Evolutionary conservation across 345 rosid genomes (phyloP).

Genomic region (Hibiscus mutabilis): DNA sequence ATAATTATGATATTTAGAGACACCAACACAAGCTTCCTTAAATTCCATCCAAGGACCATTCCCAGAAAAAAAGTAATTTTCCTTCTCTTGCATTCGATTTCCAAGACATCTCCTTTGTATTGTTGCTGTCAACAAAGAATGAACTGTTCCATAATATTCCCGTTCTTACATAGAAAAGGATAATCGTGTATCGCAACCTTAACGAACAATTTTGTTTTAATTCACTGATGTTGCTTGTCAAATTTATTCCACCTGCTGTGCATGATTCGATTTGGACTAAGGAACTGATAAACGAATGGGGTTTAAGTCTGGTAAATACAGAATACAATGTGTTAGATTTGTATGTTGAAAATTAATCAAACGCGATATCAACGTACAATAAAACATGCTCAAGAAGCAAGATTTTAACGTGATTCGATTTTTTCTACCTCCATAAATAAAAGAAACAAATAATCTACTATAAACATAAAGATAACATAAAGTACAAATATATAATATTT

Average conservation of each 20-base stretch:
- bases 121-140: slow-evolving; percentile 6
- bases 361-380: too few relatives aligned
- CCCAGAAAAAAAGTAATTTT: not conserved
- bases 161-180: not conserved
- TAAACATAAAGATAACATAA: too few relatives aligned
- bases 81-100: slow-evolving; percentile 28
- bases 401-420: too few relatives aligned
- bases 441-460: too few relatives aligned
- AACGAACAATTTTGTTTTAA: not conserved
- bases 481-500: too few relatives aligned
- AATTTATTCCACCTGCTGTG: not conserved
- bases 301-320: too few relatives aligned
- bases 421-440: too few relatives aligned
- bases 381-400: too few relatives aligned
- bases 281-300: too few relatives aligned
- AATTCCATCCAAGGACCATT: slow-evolving; percentile 21
- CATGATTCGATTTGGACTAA: not conserved
- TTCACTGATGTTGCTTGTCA: not conserved
- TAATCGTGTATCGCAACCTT: not conserved
- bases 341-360: too few relatives aligned
- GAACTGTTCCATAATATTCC: not conserved
- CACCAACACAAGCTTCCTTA: not conserved
- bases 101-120: not conserved
- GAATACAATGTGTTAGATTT: too few relatives aligned
- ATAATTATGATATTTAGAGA: not conserved